Evolutionary conservation across 2,329 filamentous ascomycete species (phyloP), one percentile per base, ranked within the genome.

Genomic region (Lachnellula occidentalis): DNA sequence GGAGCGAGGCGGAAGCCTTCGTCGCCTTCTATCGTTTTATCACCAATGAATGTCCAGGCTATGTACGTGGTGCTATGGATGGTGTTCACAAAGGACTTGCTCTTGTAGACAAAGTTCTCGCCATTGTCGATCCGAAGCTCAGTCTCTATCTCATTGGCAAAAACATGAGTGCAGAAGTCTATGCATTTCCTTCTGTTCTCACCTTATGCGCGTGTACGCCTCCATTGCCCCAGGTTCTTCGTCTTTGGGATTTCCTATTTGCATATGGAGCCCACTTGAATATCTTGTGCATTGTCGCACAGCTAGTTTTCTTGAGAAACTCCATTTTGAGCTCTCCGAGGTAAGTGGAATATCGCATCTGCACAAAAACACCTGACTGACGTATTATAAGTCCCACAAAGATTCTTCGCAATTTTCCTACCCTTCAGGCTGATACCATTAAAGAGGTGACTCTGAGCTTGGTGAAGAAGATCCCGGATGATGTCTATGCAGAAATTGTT

Each of bases 161-260:
- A 71, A 88, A 88, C 12, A 83, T 99, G 71, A 86, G 90, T 58
- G 94, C 94, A 2, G 90, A 96, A 74, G 88, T 99, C 53, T 99
- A 97, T 69, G 94, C 92, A 2, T 99, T 99, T 66, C 90, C 94
- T 1, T 95, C 90, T 1, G 94, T 99, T 0, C 76, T 97, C 60
- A 99, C 94, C 0, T 80, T 99, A 49, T 96, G 91, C 67, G 94
- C 94, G 24, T 97, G 94, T 71, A 99, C 94, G 15, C 94, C 94
- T 15, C 94, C 94, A 2, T 73, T 99, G 52, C 92, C 92, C 0
- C 92, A 99, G 72, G 94, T 99, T 0, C 73, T 99, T 53, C 83
- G 88, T 59, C 79, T 99, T 2, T 99, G 94, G 94, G 94, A 99
- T 70, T 99, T 99, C 64, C 73, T 99, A 21, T 95, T 99, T 67